Base-by-base conservation (phyloP, 2,329 filamentous ascomycete genomes). In the Ophiostoma piceae region DNA sequence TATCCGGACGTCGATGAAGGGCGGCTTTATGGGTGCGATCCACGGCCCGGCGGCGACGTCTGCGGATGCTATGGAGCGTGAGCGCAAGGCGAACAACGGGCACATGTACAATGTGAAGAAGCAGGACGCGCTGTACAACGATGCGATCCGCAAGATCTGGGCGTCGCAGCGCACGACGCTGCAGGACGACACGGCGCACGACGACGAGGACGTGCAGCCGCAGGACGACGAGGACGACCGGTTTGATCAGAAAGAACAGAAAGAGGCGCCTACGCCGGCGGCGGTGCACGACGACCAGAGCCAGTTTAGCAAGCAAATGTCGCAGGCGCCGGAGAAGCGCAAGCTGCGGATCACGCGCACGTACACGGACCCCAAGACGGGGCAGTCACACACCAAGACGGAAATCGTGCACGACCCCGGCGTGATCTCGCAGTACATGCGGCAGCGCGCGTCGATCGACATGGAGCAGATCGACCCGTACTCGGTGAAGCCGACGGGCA, bases 1-100 rank as follows among this genome's bases (percentile, higher is more conserved):
- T 79, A 94, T 99, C 78, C 93, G 95, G 77, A 97, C 94, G 0
- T 96, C 92, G 0, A 99, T 99, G 95, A 99, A 99, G 80, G 95
- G 95, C 72, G 95, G 95, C 0, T 99, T 88, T 72, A 86, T 97
- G 79, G 92, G 94, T 76, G 90, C 93, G 26, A 87, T 96, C 35
- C 86, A 80, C 71, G 87, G 87, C 1, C 87, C 87, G 2, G 79
- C 87, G 54, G 85, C 87, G 8, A 89, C 87, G 2, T 88, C 87
- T 11, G 93, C 92, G 26, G 92, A 97, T 78, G 94, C 92, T 76
- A 92, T 94, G 72, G 91, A 92, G 76, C 91, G 94, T 72, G 92
- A 94, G 77, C 88, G 95, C 73, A 92, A 94, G 77, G 91, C 91
- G 19, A 94, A 95, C 73, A 93, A 93, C 69, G 95, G 95, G 0